Percentiles rank a stretch among this genome's conserved stretches.
Conservation (phyloP, 768 basidiomycete genomes). For the Mrakia gelida region DNA sequence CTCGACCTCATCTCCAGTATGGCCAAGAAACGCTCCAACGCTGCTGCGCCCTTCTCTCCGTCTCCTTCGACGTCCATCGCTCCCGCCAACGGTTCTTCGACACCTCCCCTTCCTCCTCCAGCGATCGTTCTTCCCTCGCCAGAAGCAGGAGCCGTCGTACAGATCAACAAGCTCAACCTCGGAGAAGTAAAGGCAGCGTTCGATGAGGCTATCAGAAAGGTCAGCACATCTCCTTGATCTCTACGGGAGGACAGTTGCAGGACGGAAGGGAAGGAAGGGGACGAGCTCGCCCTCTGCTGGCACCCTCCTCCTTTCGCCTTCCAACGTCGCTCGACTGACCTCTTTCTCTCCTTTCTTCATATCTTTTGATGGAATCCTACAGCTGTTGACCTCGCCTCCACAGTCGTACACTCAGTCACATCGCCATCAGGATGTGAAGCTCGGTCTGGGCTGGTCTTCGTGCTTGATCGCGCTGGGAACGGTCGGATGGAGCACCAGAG, state of each 20-base stretch:
- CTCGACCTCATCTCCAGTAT: neutral
- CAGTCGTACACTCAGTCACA: slow-evolving; percentile 75
- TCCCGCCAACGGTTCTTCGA: neutral
- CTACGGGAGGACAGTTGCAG: too few species aligned
- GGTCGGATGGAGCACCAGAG: slow-evolving; percentile 60
- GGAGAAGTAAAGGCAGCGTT: slow-evolving; percentile 55
- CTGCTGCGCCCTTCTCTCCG: neutral
- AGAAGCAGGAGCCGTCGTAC: slow-evolving; percentile 39
- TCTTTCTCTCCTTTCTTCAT: neutral
- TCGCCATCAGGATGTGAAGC: slow-evolving; percentile 79
- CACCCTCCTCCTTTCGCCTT: neutral
- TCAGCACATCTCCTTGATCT: slow-evolving; percentile 46
- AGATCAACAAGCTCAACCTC: slow-evolving; percentile 55
- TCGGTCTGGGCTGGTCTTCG: slow-evolving; percentile 79
- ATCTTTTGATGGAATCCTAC: neutral
- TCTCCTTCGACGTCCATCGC: neutral
- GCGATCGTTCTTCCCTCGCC: neutral
- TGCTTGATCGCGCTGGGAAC: slow-evolving; percentile 77
- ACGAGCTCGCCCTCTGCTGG: neutral
- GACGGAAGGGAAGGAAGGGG: too few species aligned
- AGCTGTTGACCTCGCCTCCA: slow-evolving; percentile 34
- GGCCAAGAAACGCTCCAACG: slow-evolving; percentile 7
- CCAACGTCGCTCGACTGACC: neutral
- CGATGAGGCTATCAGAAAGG: slow-evolving; percentile 87
- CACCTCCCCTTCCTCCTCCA: neutral